Evolutionary conservation across 2,329 filamentous ascomycete genomes (phyloP).

Genomic region (Scytalidium sp.): DNA sequence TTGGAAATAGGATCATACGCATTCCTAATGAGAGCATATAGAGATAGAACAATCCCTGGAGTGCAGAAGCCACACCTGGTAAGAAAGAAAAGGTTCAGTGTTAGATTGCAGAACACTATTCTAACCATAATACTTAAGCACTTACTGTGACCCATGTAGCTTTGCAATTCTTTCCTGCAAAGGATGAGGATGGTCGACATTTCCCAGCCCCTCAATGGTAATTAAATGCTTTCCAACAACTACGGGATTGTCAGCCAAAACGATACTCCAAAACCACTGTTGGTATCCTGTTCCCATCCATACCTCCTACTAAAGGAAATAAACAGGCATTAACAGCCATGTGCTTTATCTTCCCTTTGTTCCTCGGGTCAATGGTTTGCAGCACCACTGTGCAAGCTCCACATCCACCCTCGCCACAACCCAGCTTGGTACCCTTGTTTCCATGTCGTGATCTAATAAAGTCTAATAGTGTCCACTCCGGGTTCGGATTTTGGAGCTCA

Average conservation of each 20-base stretch:
- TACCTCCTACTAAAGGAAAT: constrained; percentile 24
- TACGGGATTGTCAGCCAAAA: constrained; percentile 73
- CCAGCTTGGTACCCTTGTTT: constrained; percentile 90
- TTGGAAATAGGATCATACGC: constrained; percentile 57
- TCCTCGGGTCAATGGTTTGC: constrained; percentile 74
- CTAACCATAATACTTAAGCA: constrained; percentile 22
- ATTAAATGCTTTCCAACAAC: constrained; percentile 96
- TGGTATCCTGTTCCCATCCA: not conserved
- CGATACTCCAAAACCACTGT: too few relatives aligned
- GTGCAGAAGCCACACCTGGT: constrained; percentile 67
- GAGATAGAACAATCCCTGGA: constrained; percentile 93
- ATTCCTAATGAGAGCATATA: constrained; percentile 88
- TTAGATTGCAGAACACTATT: not conserved
- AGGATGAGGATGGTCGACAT: constrained; percentile 79
- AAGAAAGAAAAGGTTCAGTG: not conserved
- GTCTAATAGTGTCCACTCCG: constrained; percentile 85
- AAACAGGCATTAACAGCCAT: constrained; percentile 93
- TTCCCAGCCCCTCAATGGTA: constrained; percentile 91
- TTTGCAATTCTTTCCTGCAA: constrained; percentile 86
- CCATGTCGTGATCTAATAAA: constrained; percentile 77
- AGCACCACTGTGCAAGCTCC: constrained; percentile 94
- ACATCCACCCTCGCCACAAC: constrained; percentile 92
- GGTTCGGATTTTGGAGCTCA: constrained; percentile 80
- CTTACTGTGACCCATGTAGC: constrained; percentile 84
- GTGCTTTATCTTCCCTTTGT: constrained; percentile 72